Conservation (phyloP, 2,329 filamentous ascomycete genomes). For the Zarea fungicola region DNA sequence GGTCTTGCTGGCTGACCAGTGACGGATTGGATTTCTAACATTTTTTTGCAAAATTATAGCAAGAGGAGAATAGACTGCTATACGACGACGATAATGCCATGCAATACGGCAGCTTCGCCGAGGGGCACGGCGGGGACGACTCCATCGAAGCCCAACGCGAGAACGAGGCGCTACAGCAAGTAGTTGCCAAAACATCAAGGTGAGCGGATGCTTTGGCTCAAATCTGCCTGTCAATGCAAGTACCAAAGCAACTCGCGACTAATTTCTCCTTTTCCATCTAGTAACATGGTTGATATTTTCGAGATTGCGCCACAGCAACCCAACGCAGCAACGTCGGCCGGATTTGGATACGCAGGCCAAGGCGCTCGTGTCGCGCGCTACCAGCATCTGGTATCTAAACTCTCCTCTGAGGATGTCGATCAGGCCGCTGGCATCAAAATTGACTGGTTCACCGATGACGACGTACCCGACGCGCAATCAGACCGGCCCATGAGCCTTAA, state of each 20-base stretch:
- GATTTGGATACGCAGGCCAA: conserved; percentile 48
- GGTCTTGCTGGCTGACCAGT: no score
- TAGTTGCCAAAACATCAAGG: conserved; percentile 61
- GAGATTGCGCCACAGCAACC: conserved; percentile 54
- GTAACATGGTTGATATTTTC: conserved; percentile 64
- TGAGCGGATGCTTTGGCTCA: no score
- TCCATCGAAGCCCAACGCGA: conserved; percentile 59
- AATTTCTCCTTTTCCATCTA: conserved; percentile 26
- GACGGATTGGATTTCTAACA: no score
- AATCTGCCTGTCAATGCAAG: background rate
- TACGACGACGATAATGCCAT: conserved; percentile 56
- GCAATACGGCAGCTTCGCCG: conserved; percentile 59
- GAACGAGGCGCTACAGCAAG: conserved; percentile 58
- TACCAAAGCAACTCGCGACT: background rate
- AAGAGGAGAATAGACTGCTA: conserved; percentile 53
- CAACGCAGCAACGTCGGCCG: conserved; percentile 28
- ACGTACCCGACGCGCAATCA: conserved; percentile 40
- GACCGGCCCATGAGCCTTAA: conserved; percentile 30
- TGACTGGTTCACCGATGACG: conserved; percentile 53
- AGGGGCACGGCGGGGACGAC: conserved; percentile 51
- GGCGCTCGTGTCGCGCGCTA: conserved; percentile 54
- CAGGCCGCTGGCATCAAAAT: conserved; percentile 40
- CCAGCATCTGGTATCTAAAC: conserved; percentile 56
- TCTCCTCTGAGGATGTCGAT: conserved; percentile 42
- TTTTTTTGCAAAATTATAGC: conserved; percentile 36